phyloP scores from a whole-genome alignment of 371 early-diverging fungal genomes.

The Syncephalastrum racemosum region DNA sequence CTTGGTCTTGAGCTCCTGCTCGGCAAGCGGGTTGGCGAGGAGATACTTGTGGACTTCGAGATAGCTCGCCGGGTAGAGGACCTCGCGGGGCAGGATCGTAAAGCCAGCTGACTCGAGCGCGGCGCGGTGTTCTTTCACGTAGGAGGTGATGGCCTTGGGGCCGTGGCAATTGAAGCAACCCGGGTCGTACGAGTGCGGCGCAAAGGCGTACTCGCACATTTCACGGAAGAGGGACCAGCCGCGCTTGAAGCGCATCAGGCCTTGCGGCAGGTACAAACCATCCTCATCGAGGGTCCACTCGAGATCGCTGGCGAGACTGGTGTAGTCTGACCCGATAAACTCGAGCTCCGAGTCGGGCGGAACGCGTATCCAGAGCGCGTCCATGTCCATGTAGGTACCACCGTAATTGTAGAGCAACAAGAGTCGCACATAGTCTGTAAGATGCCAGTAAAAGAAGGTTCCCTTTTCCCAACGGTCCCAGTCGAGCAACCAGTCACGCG shows the following conservation, averaged over 20 bases:
- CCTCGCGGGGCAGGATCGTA: slow-evolving; percentile 50
- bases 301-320: slow-evolving; percentile 45
- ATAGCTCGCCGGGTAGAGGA: slow-evolving; percentile 56
- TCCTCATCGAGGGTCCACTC: slow-evolving; percentile 62
- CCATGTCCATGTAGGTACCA: slow-evolving; percentile 74
- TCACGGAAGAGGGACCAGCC: slow-evolving; percentile 64
- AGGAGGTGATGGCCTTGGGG: slow-evolving; percentile 61
- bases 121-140: slow-evolving; percentile 51
- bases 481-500: slow-evolving; percentile 56
- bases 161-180: slow-evolving; percentile 68
- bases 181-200: slow-evolving; percentile 53
- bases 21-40: slow-evolving; percentile 44
- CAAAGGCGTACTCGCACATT: slow-evolving; percentile 58
- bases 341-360: slow-evolving; percentile 57
- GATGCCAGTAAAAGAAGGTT: slow-evolving; percentile 57
- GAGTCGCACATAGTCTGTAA: slow-evolving; percentile 62
- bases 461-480: slow-evolving; percentile 64
- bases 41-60: slow-evolving; percentile 46
- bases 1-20: slow-evolving; percentile 43
- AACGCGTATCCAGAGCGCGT: slow-evolving; percentile 63
- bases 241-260: slow-evolving; percentile 65
- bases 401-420: slow-evolving; percentile 65
- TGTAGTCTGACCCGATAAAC: slow-evolving; percentile 64
- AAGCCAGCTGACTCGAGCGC: slow-evolving; percentile 50
- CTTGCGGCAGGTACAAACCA: slow-evolving; percentile 64